Percentiles rank a stretch among this genome's conserved stretches.
These are phyloP conservation scores for Sicyos edulis DNA, from an alignment of 306 rosid species.

Conservation along the genomic window DNA sequence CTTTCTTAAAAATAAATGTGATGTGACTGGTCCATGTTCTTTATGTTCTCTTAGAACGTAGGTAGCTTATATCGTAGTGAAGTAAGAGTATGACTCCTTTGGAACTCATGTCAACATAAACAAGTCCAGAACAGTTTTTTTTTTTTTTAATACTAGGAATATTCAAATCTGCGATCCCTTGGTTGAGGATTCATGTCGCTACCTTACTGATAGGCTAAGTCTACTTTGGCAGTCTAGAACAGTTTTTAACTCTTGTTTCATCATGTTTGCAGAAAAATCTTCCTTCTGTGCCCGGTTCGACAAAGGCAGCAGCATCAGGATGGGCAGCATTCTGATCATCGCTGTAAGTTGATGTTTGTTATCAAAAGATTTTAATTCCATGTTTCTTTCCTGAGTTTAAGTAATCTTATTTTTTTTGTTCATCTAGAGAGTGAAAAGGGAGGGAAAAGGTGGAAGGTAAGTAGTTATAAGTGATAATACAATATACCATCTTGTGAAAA, in stretches of 20 bases:
- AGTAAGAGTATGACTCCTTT: neutral
- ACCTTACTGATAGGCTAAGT: too few species aligned
- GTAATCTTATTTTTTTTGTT: slow-evolving; percentile 14
- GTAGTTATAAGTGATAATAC: slow-evolving; percentile 2
- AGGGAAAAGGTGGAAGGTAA: neutral
- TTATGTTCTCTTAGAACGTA: neutral
- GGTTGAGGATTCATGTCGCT: too few species aligned
- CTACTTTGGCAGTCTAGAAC: neutral
- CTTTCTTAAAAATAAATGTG: neutral
- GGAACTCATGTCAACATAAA: neutral
- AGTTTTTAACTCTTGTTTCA: neutral
- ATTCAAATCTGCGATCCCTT: too few species aligned
- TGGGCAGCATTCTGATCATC: slow-evolving; percentile 94
- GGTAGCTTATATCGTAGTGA: neutral
- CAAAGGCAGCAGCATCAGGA: slow-evolving; percentile 65
- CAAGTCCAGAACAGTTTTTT: neutral
- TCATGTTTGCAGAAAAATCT: slow-evolving; percentile 59
- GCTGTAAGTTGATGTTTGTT: neutral
- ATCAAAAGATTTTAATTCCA: slow-evolving; percentile 22
- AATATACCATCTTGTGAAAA: slow-evolving; percentile 8
- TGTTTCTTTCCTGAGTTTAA: slow-evolving; percentile 21
- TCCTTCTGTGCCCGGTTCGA: slow-evolving; percentile 57
- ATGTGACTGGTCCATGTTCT: neutral
- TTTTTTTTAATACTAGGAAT: too few species aligned
- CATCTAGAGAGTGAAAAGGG: slow-evolving; percentile 14